Conservation (phyloP, 176 grass and related monocot species). For the Neostapfia colusana region DNA sequence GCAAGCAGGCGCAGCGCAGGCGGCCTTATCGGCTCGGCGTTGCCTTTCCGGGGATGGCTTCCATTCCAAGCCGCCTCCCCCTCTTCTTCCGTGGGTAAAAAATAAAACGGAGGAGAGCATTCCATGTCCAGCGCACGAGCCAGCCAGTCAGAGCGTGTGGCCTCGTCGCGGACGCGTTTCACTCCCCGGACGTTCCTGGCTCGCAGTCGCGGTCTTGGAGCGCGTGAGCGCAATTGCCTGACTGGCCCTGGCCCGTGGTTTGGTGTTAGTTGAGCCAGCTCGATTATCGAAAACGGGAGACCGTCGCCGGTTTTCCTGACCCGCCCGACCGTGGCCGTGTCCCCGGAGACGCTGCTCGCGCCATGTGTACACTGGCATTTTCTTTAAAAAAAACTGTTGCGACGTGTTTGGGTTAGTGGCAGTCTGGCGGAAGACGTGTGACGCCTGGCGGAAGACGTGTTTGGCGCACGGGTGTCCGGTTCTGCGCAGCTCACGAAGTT, state of each 20-base stretch:
- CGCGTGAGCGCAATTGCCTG: background rate
- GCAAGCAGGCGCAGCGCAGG: no score
- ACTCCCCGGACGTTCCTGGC: background rate
- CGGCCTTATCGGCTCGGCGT: slow-evolving; percentile 23
- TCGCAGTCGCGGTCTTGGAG: background rate
- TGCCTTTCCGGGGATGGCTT: slow-evolving; percentile 36
- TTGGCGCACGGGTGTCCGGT: slow-evolving; percentile 24
- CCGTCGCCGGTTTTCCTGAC: slow-evolving; percentile 23
- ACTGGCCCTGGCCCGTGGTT: background rate
- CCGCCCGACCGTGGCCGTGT: slow-evolving; percentile 36
- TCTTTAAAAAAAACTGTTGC: background rate
- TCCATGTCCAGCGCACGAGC: slow-evolving; percentile 39
- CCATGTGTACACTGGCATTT: slow-evolving; percentile 21
- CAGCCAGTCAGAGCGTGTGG: background rate
- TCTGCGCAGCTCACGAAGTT: background rate
- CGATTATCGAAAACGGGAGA: background rate
- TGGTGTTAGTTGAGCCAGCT: background rate
- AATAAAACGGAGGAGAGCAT: background rate
- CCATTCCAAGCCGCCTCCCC: background rate
- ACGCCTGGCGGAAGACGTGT: slow-evolving; percentile 5
- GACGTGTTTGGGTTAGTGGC: background rate
- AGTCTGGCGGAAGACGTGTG: slow-evolving; percentile 10
- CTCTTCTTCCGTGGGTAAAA: background rate
- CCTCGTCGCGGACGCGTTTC: slow-evolving; percentile 27
- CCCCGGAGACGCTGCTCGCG: slow-evolving; percentile 19